Evolutionary conservation across 2,329 filamentous ascomycete genomes (phyloP).

Genomic region (Calonectria pseudoreteaudii): DNA sequence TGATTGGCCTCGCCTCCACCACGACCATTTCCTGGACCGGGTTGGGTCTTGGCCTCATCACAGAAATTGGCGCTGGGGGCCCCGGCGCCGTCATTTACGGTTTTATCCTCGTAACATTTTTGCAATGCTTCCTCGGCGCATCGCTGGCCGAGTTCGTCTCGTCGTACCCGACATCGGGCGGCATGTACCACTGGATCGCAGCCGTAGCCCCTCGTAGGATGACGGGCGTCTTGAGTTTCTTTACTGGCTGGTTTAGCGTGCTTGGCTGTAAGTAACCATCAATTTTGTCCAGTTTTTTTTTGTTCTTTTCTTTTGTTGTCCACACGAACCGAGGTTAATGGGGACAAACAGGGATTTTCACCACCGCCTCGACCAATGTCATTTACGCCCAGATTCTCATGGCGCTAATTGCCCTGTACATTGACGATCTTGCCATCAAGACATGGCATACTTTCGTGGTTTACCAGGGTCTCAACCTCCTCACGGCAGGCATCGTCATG

Average conservation of each 20-base stretch:
- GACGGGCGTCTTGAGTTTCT: conserved; percentile 56
- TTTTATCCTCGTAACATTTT: conserved; percentile 59
- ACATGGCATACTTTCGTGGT: conserved; percentile 62
- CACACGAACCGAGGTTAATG: background rate
- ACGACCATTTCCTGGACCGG: conserved; percentile 64
- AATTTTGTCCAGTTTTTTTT: background rate
- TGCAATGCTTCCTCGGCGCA: conserved; percentile 58
- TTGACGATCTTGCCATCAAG: conserved; percentile 52
- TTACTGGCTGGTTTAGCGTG: conserved; percentile 58
- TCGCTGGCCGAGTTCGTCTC: conserved; percentile 57
- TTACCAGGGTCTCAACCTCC: conserved; percentile 56
- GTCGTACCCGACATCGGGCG: conserved; percentile 60
- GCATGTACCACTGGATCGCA: conserved; percentile 65
- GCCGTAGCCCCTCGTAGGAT: conserved; percentile 55
- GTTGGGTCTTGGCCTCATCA: conserved; percentile 57
- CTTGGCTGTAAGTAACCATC: conserved; percentile 46
- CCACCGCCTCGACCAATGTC: conserved; percentile 57
- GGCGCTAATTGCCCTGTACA: conserved; percentile 56
- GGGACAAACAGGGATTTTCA: conserved; percentile 53
- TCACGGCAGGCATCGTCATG: conserved; percentile 58
- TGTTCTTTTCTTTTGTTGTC: background rate
- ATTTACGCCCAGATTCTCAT: conserved; percentile 56
- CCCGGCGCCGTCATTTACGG: conserved; percentile 63
- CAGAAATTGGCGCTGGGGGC: conserved; percentile 60
- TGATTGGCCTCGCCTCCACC: conserved; percentile 61